Conservation (phyloP, 805 yeast species). For the Zygotorulaspora florentina region DNA sequence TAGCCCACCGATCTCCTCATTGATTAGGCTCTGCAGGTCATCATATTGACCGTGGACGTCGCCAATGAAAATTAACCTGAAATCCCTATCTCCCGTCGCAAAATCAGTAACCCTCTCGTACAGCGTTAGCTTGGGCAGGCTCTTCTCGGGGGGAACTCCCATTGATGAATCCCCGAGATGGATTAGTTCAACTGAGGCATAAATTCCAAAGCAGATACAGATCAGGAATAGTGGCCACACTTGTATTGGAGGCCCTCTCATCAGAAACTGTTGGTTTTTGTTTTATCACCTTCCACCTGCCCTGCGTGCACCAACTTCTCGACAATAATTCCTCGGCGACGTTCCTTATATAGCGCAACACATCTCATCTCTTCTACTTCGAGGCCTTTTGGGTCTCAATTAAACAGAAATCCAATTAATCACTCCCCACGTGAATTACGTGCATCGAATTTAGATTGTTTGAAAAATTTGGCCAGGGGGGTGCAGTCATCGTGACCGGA, state of each 20-base stretch:
- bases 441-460: background rate
- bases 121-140: conserved; percentile 9
- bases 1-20: conserved; percentile 42
- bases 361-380: background rate
- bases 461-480: conserved; percentile 4
- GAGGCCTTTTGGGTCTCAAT: background rate
- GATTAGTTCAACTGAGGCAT: no score
- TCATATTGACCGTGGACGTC: conserved; percentile 81
- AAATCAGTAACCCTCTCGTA: conserved; percentile 3
- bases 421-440: background rate
- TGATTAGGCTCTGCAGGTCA: conserved; percentile 50
- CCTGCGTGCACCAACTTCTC: no score
- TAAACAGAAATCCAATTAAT: background rate
- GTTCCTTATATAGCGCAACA: no score
- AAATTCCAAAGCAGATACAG: no score
- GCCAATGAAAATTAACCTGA: conserved; percentile 66
- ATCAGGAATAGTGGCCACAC: no score
- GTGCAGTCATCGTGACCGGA: background rate
- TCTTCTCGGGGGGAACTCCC: background rate
- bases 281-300: no score
- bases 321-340: no score
- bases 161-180: background rate
- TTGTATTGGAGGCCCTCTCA: no score
- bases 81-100: conserved; percentile 5
- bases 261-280: no score